phyloP scores from a whole-genome alignment of 768 basidiomycete genomes.

The Tremella fuciformis region DNA sequence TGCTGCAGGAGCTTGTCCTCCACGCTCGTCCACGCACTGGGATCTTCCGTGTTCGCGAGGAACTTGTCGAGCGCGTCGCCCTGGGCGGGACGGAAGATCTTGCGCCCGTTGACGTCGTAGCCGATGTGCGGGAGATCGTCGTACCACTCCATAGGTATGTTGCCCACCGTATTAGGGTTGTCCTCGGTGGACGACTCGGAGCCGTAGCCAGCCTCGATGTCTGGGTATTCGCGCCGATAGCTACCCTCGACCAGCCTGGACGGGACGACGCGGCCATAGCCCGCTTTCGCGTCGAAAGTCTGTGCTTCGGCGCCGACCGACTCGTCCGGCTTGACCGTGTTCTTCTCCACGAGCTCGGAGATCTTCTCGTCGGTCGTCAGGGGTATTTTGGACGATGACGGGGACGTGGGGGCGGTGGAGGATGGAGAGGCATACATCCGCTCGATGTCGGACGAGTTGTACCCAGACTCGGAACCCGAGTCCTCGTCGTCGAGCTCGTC shows the following conservation, averaged over 20 bases:
- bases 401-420: constrained; percentile 22
- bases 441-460: constrained; percentile 54
- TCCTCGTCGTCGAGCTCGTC: constrained; percentile 41
- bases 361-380: constrained; percentile 41
- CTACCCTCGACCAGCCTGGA: constrained; percentile 49
- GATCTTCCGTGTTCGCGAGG: constrained; percentile 86
- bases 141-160: constrained; percentile 97
- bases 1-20: constrained; percentile 83
- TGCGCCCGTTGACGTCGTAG: constrained; percentile 91
- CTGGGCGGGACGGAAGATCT: constrained; percentile 85
- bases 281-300: constrained; percentile 44
- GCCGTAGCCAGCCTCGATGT: constrained; percentile 54
- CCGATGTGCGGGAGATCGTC: constrained; percentile 99
- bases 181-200: constrained; percentile 53
- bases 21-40: constrained; percentile 85
- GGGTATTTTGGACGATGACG: constrained; percentile 27
- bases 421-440: constrained; percentile 37
- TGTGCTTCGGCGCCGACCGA: constrained; percentile 39
- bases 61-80: constrained; percentile 98
- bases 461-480: constrained; percentile 49
- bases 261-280: constrained; percentile 37
- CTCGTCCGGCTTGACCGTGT: constrained; percentile 51
- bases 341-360: constrained; percentile 41
- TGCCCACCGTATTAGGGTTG: constrained; percentile 87
- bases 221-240: constrained; percentile 50